Percentiles rank a stretch among this genome's conserved stretches.
These are phyloP conservation scores for Fragaria ananassa DNA, from an alignment of 306 rosid genomes.

Conservation along the genomic window DNA sequence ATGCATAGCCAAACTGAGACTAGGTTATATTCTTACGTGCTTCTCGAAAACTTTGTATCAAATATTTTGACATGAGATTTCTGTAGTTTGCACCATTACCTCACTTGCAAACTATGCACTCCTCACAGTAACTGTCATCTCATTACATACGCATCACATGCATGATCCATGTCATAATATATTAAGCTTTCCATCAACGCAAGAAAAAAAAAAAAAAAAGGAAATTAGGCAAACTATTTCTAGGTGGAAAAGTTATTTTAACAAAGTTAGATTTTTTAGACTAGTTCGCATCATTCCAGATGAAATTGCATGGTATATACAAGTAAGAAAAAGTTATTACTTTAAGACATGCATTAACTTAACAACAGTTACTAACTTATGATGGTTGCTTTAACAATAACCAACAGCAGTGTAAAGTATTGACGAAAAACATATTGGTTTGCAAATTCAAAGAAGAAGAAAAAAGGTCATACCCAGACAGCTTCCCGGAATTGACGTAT, in stretches of 20 bases:
- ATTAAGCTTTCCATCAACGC: neutral
- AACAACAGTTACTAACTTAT: neutral
- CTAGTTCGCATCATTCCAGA: neutral
- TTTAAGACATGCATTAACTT: neutral
- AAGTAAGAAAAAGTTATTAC: neutral
- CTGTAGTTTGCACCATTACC: neutral
- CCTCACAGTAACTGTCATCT: neutral
- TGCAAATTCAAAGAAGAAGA: neutral
- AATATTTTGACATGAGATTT: neutral
- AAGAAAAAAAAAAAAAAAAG: neutral
- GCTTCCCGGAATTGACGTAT: constrained; percentile 78
- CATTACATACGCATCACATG: neutral
- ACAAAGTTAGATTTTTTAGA: neutral
- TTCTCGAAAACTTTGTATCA: neutral
- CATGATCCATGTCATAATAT: neutral
- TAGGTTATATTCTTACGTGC: neutral
- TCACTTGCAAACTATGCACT: neutral
- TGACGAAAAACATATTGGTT: neutral
- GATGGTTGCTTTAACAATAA: neutral
- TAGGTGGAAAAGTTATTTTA: neutral
- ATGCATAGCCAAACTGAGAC: neutral
- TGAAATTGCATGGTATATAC: neutral
- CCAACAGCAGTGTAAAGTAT: neutral
- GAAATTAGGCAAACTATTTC: neutral
- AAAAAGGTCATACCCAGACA: constrained; percentile 66